Evolutionary conservation across 2,329 filamentous ascomycete species (phyloP), one percentile per base, ranked within the genome.

Genomic region (Fusarium tupiense): DNA sequence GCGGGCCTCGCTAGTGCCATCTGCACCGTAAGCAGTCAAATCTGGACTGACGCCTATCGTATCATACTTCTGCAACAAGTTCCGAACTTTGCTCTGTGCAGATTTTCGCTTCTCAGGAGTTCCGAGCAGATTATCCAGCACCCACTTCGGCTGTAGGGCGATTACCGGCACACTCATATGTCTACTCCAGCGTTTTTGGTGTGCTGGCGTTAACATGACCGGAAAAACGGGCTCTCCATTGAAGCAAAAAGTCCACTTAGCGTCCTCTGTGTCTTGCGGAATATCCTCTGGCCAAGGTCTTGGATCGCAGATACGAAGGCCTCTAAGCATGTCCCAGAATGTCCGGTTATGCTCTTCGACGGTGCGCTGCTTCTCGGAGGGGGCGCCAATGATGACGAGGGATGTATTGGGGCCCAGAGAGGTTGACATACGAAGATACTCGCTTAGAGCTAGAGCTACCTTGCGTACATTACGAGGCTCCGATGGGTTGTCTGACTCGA

Each of bases 91-190:
- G 0, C 16, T 24, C 4, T 52, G 31, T 1, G 49, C 49, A 20
- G 6, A 4, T 1, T 52, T 52, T 8, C 31, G 31, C 1, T 52
- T 35, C 31, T 52, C 22, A 0, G 49, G 49, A 24, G 49, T 52
- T 52, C 22, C 49, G 0, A 52, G 17, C 12, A 52, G 0, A 11
- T 52, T 24, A 2, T 52, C 49, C 31, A 52, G 2, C 0, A 52
- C 49, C 49, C 49, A 52, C 0, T 52, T 52, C 8, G 49, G 49
- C 3, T 52, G 49, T 3, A 52, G 0, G 0, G 49, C 49, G 0
- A 52, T 35, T 0, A 52, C 31, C 0, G 49, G 49, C 3, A 52
- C 49, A 8, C 49, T 52, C 49, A 52, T 52, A 35, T 52, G 49
- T 35, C 49, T 35, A 0, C 49, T 52, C 49, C 49, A 52, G 0